Conservation (phyloP, 2,329 filamentous ascomycete species). For the Alternaria tenuissima region DNA sequence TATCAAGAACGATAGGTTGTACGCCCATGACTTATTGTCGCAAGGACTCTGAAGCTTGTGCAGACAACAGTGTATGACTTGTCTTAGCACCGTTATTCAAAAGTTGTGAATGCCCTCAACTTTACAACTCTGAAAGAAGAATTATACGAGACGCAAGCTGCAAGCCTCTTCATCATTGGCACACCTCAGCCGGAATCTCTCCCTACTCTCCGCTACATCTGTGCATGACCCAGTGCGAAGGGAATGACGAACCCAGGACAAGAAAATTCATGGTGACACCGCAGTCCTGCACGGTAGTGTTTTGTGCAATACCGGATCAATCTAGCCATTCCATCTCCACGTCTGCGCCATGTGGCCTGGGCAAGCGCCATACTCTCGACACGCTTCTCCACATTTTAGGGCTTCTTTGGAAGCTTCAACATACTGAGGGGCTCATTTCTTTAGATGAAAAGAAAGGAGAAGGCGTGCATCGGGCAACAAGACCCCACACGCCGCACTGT, state of each 20-base stretch:
- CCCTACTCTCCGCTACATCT: constrained; percentile 38
- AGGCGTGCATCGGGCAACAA: constrained; percentile 23
- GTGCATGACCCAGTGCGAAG: constrained; percentile 24
- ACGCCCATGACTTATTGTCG: background rate
- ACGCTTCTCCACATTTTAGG: constrained; percentile 41
- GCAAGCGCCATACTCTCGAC: constrained; percentile 30
- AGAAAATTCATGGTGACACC: constrained; percentile 33
- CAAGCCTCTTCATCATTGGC: constrained; percentile 18
- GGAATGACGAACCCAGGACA: constrained; percentile 36
- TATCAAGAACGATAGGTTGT: background rate
- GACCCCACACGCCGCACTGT: constrained; percentile 32
- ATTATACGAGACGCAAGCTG: constrained; percentile 17
- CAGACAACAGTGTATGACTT: background rate
- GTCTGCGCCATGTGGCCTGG: constrained; percentile 27
- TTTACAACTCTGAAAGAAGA: constrained; percentile 11
- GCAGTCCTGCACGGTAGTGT: constrained; percentile 35
- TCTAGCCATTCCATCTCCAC: constrained; percentile 20
- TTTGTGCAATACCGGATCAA: constrained; percentile 30
- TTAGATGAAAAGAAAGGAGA: constrained; percentile 33
- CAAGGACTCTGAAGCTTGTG: background rate
- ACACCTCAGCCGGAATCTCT: constrained; percentile 31
- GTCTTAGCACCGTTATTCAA: constrained; percentile 13
- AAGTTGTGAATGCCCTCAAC: constrained; percentile 5
- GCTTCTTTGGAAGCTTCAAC: constrained; percentile 17
- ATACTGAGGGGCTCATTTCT: constrained; percentile 26